A percentile compares a stretch with the other conserved stretches of the same genome.
Conservation (phyloP, 2,329 filamentous ascomycete genomes). For the Alternaria tenuissima region DNA sequence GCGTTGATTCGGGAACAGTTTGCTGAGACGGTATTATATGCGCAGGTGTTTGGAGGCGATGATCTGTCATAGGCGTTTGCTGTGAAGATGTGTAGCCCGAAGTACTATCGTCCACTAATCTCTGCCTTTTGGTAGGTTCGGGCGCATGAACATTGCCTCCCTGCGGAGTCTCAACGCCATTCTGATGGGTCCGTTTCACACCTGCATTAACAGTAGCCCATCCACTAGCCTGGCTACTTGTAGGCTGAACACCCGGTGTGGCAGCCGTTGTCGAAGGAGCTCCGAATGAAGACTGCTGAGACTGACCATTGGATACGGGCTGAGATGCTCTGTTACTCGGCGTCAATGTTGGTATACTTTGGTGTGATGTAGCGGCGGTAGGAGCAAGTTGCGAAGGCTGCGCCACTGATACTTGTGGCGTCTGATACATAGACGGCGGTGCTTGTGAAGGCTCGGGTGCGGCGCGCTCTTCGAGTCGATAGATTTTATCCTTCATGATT, state of each 20-base stretch:
- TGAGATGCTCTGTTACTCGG: constrained; percentile 1
- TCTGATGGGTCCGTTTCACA: constrained; percentile 50
- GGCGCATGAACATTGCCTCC: constrained; percentile 37
- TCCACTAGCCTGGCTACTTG: constrained; percentile 38
- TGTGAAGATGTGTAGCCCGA: constrained; percentile 34
- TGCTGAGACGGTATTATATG: constrained; percentile 42
- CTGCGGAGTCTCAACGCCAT: constrained; percentile 46
- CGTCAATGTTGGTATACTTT: not conserved
- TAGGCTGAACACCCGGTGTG: constrained; percentile 29
- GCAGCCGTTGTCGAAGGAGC: constrained; percentile 13
- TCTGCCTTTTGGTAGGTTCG: constrained; percentile 57
- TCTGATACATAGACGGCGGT: constrained; percentile 17
- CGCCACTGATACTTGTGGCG: constrained; percentile 11
- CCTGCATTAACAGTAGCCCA: constrained; percentile 57
- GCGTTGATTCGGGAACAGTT: constrained; percentile 32
- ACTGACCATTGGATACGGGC: constrained; percentile 2
- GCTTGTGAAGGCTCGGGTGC: constrained; percentile 13
- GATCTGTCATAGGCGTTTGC: constrained; percentile 15
- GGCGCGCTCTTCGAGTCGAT: constrained; percentile 47
- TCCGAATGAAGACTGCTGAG: constrained; percentile 9
- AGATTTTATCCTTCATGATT: constrained; percentile 58
- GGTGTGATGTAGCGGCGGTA: not conserved
- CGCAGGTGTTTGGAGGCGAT: constrained; percentile 27
- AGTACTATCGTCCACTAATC: constrained; percentile 50
- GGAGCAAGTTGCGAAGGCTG: constrained; percentile 1